Evolutionary conservation across 2,329 filamentous ascomycete genomes (phyloP).

Genomic region (Paraconiothyrium sp.): DNA sequence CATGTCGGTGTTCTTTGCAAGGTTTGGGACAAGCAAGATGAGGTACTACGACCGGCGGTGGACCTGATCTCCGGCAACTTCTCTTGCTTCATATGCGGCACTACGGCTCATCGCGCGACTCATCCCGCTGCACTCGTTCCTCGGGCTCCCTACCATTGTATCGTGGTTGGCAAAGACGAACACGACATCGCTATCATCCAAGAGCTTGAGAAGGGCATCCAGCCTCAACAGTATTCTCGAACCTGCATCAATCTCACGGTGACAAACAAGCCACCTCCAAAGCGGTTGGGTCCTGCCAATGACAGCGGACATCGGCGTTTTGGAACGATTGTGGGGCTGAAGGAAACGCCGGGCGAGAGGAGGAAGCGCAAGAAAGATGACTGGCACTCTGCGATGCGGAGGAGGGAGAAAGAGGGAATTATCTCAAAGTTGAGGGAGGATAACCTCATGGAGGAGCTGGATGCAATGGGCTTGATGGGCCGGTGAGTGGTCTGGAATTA

Average conservation of each 20-base stretch:
- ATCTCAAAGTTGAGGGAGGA: conserved; percentile 8
- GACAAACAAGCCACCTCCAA: not conserved
- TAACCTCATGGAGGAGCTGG: conserved; percentile 9
- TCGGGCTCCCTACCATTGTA: conserved; percentile 15
- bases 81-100: conserved; percentile 15
- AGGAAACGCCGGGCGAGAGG: not conserved
- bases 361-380: not conserved
- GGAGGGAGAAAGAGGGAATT: conserved; percentile 21
- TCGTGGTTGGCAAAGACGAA: conserved; percentile 17
- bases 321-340: not conserved
- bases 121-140: conserved; percentile 2
- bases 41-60: not conserved
- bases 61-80: conserved; percentile 20
- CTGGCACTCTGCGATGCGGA: conserved; percentile 8
- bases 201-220: conserved; percentile 17
- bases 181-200: conserved; percentile 14
- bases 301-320: not conserved
- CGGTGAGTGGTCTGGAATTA: not conserved
- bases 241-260: not conserved
- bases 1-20: conserved; percentile 2
- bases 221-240: not conserved
- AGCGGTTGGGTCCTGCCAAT: not conserved
- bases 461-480: not conserved
- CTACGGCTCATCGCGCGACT: not conserved
- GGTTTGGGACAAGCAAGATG: conserved; percentile 1